phyloP scores from a whole-genome alignment of 169 alveolate species.

The Eimeria maxima region DNA sequence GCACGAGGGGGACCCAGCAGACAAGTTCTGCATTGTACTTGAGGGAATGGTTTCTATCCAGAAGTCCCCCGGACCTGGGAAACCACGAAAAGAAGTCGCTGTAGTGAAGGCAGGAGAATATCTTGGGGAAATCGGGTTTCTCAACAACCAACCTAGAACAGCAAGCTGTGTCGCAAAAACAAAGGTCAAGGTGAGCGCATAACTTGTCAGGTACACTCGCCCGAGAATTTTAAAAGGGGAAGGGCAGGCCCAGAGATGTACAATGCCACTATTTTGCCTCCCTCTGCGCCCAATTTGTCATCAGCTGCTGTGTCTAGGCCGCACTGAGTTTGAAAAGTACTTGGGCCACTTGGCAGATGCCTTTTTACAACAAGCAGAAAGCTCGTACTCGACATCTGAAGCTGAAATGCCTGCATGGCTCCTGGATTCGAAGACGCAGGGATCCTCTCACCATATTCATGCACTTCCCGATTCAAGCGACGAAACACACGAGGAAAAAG shows the following conservation, averaged over 20 bases:
- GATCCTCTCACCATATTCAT: slow-evolving; percentile 48
- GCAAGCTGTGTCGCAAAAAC: slow-evolving; percentile 88
- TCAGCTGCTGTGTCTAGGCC: slow-evolving; percentile 74
- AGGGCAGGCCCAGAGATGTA: background rate
- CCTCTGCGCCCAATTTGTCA: background rate
- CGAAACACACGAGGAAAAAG: slow-evolving; percentile 28
- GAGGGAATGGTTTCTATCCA: slow-evolving; percentile 90
- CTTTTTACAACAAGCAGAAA: slow-evolving; percentile 73
- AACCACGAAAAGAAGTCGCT: slow-evolving; percentile 82
- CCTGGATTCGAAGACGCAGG: slow-evolving; percentile 63
- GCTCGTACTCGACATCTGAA: slow-evolving; percentile 56
- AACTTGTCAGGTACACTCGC: background rate
- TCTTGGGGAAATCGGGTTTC: slow-evolving; percentile 88
- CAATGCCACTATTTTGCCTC: background rate
- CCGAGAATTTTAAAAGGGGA: background rate
- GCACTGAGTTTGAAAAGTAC: slow-evolving; percentile 71
- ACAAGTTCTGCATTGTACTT: slow-evolving; percentile 86
- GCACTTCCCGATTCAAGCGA: background rate
- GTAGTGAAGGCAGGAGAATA: slow-evolving; percentile 86
- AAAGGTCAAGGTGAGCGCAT: slow-evolving; percentile 85
- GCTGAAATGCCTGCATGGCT: slow-evolving; percentile 81
- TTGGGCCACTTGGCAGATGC: slow-evolving; percentile 77
- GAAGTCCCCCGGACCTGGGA: slow-evolving; percentile 84
- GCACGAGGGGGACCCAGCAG: slow-evolving; percentile 89
- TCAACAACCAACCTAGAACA: slow-evolving; percentile 85